phyloP scores from a whole-genome alignment of 2,329 filamentous ascomycete species.

The Ceratocystis harringtonii region DNA sequence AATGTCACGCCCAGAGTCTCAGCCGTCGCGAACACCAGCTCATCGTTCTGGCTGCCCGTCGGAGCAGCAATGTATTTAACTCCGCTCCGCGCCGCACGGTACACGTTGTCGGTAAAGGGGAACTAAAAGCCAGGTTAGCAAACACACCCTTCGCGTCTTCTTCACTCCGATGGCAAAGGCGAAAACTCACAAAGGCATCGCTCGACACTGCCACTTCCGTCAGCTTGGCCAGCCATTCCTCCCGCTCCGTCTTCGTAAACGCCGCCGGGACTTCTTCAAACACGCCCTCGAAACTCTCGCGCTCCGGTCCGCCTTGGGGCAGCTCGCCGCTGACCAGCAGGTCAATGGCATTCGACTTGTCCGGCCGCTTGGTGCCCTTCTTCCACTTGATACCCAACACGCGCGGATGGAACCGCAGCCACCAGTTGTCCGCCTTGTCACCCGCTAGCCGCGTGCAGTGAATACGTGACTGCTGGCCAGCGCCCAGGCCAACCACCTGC shows the following conservation, averaged over 20 bases:
- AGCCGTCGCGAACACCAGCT: constrained; percentile 69
- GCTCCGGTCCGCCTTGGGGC: constrained; percentile 69
- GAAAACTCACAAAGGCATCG: constrained; percentile 72
- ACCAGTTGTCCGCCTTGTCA: constrained; percentile 99
- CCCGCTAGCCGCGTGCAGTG: constrained; percentile 96
- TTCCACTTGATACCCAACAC: constrained; percentile 88
- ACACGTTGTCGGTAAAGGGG: constrained; percentile 97
- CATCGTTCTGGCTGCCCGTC: constrained; percentile 75
- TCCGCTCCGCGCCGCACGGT: constrained; percentile 74
- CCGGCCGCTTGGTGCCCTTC: constrained; percentile 87
- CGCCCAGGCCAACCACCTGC: constrained; percentile 84
- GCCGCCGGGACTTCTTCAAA: constrained; percentile 77
- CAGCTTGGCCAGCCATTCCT: constrained; percentile 72
- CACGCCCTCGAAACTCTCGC: constrained; percentile 69
- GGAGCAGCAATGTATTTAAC: constrained; percentile 94
- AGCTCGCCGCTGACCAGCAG: constrained; percentile 83
- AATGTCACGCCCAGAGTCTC: constrained; percentile 88
- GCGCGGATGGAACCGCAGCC: constrained; percentile 92
- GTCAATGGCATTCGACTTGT: constrained; percentile 98
- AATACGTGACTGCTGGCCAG: constrained; percentile 92
- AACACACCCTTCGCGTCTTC: not conserved
- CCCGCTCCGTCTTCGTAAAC: constrained; percentile 73
- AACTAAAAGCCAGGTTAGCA: constrained; percentile 42
- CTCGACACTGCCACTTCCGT: constrained; percentile 73
- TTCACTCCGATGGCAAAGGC: not conserved